Evolutionary conservation across 805 yeast species (phyloP), one percentile per base, ranked within the genome.

Genomic region (Tetrapisispora namnaoensis): DNA sequence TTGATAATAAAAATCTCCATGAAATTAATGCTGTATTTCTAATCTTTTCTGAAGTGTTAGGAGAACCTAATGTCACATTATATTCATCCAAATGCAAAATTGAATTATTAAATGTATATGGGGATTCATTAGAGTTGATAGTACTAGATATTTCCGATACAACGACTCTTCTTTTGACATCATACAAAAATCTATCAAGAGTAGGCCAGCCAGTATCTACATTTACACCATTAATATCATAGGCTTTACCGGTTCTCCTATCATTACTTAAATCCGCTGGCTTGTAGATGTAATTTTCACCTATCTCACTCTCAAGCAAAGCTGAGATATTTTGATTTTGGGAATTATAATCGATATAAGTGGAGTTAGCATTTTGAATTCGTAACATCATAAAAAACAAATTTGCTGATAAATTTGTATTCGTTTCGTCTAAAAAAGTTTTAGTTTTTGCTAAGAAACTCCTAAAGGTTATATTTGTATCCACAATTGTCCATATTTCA

Each of bases 351-450:
- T 36, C 41, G n/a, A 32, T 42, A 17, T 13, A n/a, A n/a, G 41
- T 44, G 4, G 21, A 10, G 22, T 30, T 38, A 1, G 34, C 24
- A 16, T 36, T 30, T 16, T 35, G 28, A 16, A 62, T 48, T 62
- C 70, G 70, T 46, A 77, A 53, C 10, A 73, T 50, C 11, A 80
- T 37, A 14, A 68, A 62, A 14, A 80, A 18, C 22, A 74, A 45
- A 54, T 76, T 71, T 1, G 75, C 78, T 7, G 70, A 68, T 22
- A 78, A 53, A 45, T 71, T 70, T 16, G 75, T 74, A 49, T 78
- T 72, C 1, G 81, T 75, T 4, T 51, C 59, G 0, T 36, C 37
- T 3, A 77, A 51, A 55, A 70, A 79, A 0, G 44, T 44, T 30
- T 64, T 48, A 1, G 80, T 40, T 0, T 59, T 54, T 0, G 44